phyloP scores from a whole-genome alignment of 78 protist species.

The Dictyostelium purpureum region DNA sequence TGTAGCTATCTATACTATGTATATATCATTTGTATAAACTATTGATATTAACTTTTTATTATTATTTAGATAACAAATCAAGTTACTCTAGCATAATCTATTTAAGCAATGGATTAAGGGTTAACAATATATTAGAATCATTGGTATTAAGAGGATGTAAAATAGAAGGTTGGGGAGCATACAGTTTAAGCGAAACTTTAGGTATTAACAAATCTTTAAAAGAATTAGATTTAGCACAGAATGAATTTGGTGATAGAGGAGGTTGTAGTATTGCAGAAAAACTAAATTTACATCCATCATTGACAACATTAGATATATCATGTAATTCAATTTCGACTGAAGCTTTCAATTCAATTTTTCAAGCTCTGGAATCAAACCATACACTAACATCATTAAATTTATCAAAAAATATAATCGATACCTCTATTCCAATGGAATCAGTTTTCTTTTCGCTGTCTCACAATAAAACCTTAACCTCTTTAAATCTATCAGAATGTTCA shows the following conservation, averaged over 20 bases:
- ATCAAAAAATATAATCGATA: constrained; percentile 17
- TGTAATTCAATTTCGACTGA: neutral
- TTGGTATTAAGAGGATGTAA: constrained; percentile 9
- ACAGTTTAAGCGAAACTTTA: constrained; percentile 13
- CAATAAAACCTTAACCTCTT: neutral
- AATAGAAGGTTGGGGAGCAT: constrained; percentile 67
- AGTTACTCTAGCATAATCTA: neutral
- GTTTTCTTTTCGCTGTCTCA: neutral
- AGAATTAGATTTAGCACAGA: constrained; percentile 1
- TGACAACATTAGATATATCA: constrained; percentile 5
- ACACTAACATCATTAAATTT: constrained; percentile 5
- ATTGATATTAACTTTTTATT: neutral
- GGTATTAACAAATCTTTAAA: neutral
- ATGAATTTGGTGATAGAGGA: constrained; percentile 14
- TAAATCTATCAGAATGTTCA: neutral
- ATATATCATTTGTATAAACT: neutral
- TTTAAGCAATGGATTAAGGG: constrained; percentile 25
- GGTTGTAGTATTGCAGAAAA: neutral
- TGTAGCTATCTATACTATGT: neutral
- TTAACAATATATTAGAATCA: neutral
- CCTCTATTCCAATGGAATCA: neutral
- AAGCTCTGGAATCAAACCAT: neutral
- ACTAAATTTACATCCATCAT: neutral
- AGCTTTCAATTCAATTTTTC: neutral
- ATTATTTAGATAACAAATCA: constrained; percentile 6